A percentile compares a stretch with the other conserved stretches of the same genome.
Conservation (phyloP, 768 basidiomycete species). For the Termitomyces eurrhizus region DNA sequence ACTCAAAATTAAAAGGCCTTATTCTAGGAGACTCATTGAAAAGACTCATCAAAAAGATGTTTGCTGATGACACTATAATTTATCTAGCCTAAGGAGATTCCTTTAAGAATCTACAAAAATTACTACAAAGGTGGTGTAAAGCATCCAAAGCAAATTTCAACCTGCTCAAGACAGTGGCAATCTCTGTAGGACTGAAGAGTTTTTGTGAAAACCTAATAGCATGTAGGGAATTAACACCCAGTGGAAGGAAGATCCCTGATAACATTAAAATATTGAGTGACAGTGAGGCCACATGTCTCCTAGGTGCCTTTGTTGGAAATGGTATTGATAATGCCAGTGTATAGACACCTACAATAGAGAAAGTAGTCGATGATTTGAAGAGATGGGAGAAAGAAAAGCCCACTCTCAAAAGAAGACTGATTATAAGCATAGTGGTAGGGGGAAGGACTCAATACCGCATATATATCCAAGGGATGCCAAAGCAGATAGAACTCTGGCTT, state of each 20-base stretch:
- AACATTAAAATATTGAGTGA: too few species aligned
- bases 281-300: too few species aligned
- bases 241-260: too few species aligned
- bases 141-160: conserved; percentile 41
- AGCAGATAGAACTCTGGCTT: too few species aligned
- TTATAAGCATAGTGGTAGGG: background rate
- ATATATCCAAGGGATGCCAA: too few species aligned
- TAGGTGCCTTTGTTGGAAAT: too few species aligned
- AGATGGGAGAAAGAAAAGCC: conserved; percentile 21
- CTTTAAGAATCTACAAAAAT: conserved; percentile 15
- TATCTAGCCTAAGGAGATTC: conserved; percentile 28
- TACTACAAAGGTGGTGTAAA: conserved; percentile 36
- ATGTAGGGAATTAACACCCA: too few species aligned
- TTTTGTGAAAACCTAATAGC: too few species aligned
- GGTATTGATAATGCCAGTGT: too few species aligned
- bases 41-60: conserved; percentile 34
- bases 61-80: conserved; percentile 33
- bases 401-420: conserved; percentile 20
- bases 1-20: conserved; percentile 13
- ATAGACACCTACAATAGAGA: conserved; percentile 20
- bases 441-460: too few species aligned
- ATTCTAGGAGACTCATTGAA: conserved; percentile 26
- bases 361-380: conserved; percentile 5
- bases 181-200: conserved; percentile 27
- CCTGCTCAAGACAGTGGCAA: conserved; percentile 32